Evolutionary conservation across 1,139 yeast genomes (phyloP), one percentile per base, ranked within the genome.

Genomic region (Taphrina sp.): DNA sequence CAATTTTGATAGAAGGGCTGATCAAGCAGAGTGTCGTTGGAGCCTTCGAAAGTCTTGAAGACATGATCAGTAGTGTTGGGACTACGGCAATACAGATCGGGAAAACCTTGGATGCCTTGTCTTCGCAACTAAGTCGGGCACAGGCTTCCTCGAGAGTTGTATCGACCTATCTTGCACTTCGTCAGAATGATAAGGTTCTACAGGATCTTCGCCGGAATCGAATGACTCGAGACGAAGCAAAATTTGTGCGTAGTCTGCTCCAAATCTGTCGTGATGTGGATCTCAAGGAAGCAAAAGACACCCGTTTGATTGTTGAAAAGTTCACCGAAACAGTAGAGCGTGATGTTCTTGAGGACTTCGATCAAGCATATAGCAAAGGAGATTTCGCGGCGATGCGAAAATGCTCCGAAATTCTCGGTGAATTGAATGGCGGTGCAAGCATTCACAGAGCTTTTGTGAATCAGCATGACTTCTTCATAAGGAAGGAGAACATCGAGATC

Each of bases 381-480:
- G 85, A 83, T 61, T 77, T 82, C 64, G 76, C 76, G n/a, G 79
- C 79, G 53, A 83, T 92, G 85, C 82, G 79, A 63, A 89, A 58
- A 7, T 80, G 87, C 35, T 89, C 96, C 0, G 80, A 79, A 52
- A 79, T 89, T n/a, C 73, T 90, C 54, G 78, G 82, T 55, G 87
- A 82, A 59, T 90, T 83, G 70, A 90, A 92, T 65, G 94, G 90
- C 12, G 96, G 96, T 7, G 76, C 81, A 3, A 82, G 83, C 59
- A 94, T 89, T 10, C 84, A 88, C 12, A 89, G 84, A 66, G 80
- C 85, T 53, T 90, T 87, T 70, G 88, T 89, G 41, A 83, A 82
- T 65, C 89, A 85, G 66, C 89, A 85, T 67, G 86, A 82, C 59
- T 79, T 85, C 60, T 83, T 86, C 66, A 71, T 78, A 55, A 78